phyloP scores from a whole-genome alignment of 176 grass and related monocot genomes.

The Phragmites australis region DNA sequence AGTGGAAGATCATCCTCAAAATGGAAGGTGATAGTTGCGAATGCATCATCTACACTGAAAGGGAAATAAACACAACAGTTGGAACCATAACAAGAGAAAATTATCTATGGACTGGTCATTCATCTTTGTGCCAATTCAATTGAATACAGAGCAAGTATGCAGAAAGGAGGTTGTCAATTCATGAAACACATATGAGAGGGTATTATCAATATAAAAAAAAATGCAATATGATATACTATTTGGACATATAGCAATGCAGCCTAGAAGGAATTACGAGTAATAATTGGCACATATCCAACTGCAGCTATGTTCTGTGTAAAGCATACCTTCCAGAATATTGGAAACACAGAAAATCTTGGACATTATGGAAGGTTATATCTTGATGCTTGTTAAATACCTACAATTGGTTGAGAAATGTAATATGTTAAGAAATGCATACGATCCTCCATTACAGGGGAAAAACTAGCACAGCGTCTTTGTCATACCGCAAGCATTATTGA shows the following conservation, averaged over 20 bases:
- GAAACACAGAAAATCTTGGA: slow-evolving; percentile 92
- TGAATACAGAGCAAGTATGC: slow-evolving; percentile 19
- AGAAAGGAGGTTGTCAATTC: neutral
- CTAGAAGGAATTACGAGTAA: slow-evolving; percentile 17
- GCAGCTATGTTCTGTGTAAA: slow-evolving; percentile 25
- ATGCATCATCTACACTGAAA: slow-evolving; percentile 91
- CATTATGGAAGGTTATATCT: slow-evolving; percentile 66
- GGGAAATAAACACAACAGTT: slow-evolving; percentile 39
- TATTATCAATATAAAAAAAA: neutral
- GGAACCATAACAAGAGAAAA: slow-evolving; percentile 11
- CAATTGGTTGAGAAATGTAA: slow-evolving; percentile 34
- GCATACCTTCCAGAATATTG: slow-evolving; percentile 70
- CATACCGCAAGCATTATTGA: slow-evolving; percentile 69
- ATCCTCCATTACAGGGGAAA: slow-evolving; percentile 19
- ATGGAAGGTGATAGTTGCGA: slow-evolving; percentile 77
- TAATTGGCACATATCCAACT: slow-evolving; percentile 13
- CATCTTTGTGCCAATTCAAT: slow-evolving; percentile 19
- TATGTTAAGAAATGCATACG: slow-evolving; percentile 26
- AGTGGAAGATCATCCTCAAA: slow-evolving; percentile 78
- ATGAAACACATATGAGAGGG: neutral
- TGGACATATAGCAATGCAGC: neutral
- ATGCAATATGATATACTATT: neutral
- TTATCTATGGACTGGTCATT: neutral
- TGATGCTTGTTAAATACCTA: slow-evolving; percentile 75
- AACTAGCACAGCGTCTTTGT: slow-evolving; percentile 10